Base-by-base conservation (phyloP, 192 early-diverging fungal genomes). In the Coemansia sp. region DNA sequence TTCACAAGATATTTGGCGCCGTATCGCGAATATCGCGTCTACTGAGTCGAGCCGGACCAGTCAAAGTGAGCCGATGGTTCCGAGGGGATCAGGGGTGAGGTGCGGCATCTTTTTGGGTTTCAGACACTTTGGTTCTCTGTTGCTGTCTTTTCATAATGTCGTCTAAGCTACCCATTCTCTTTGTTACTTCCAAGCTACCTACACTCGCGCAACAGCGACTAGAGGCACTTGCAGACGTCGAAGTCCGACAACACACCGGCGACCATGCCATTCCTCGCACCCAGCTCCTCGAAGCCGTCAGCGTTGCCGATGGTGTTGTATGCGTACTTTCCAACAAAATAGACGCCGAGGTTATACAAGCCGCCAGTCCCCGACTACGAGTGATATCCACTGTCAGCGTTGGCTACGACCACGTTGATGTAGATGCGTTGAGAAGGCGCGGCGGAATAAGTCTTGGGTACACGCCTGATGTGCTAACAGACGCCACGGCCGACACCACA, bases 381-480 rank as follows among this genome's bases (percentile, higher is more conserved):
- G 86, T 90, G 0, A 78, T 95, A 0, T 93, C 93, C 4, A 95
- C 93, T 0, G 80, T 91, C 70, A 90, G 87, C 39, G 94, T 93
- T 19, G 94, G 94, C 19, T 91, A 88, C 75, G 93, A 95, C 63
- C 94, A 95, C 65, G 88, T 95, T 21, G 88, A 91, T 66, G 62
- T 87, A 0, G 63, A 62, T 6, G 87, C 81, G 7, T 66, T 89
- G 17, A 71, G 85, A 21, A 11, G 35, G 13, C 75, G 77, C 8
- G 79, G 85, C 19, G 78, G 79, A 2, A 73, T 94, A n/a, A 45
- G 53, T 17, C 65, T 97, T 6, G 94, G 94, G 5, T 87, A 92
- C 69, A 97, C 95, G 1, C 93, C 95, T 6, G 90, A 90, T 60
- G 95, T 95, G 1, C 80, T 95, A 41, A 97, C 95, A 0, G 93